phyloP scores from a whole-genome alignment of 208 protist species.

The Wallacemonas sp. region DNA sequence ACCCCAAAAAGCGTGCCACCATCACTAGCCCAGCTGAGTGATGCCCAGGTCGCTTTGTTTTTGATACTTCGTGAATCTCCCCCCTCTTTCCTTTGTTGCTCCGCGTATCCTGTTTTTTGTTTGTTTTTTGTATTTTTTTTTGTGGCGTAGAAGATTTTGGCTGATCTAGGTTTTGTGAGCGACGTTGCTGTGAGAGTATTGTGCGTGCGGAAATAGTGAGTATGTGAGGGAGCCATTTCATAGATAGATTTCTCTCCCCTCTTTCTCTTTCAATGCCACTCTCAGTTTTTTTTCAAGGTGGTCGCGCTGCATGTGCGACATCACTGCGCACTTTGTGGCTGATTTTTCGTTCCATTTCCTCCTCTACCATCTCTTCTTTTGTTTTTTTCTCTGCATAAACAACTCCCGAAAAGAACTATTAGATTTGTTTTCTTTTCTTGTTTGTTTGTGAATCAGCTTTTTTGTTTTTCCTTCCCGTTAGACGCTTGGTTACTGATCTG shows the following conservation, averaged over 20 bases:
- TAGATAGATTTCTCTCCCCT: not conserved
- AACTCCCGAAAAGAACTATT: no score
- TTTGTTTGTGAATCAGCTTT: constrained; percentile 15
- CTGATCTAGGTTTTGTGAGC: no score
- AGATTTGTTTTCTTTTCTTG: constrained; percentile 16
- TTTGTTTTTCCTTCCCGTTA: constrained; percentile 10
- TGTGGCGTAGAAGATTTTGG: no score
- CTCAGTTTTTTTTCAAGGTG: constrained; percentile 17
- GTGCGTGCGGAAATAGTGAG: no score
- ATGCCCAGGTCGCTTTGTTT: not conserved
- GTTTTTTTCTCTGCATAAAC: not conserved
- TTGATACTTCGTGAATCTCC: no score
- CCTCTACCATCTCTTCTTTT: constrained; percentile 16
- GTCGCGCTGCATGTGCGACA: no score
- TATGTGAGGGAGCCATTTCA: not conserved
- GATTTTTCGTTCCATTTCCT: constrained; percentile 11
- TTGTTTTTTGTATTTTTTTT: no score
- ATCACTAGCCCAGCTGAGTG: constrained; percentile 2
- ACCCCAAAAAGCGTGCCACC: constrained; percentile 68
- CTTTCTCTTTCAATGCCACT: constrained; percentile 2
- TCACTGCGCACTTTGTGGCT: no score
- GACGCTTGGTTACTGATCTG: no score
- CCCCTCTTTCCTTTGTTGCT: constrained; percentile 10
- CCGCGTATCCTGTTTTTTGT: not conserved
- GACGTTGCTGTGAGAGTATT: no score